These are phyloP conservation scores for Phaeosphaeria sp. DNA, from an alignment of 2,329 filamentous ascomycete genomes.

Conservation along the genomic window DNA sequence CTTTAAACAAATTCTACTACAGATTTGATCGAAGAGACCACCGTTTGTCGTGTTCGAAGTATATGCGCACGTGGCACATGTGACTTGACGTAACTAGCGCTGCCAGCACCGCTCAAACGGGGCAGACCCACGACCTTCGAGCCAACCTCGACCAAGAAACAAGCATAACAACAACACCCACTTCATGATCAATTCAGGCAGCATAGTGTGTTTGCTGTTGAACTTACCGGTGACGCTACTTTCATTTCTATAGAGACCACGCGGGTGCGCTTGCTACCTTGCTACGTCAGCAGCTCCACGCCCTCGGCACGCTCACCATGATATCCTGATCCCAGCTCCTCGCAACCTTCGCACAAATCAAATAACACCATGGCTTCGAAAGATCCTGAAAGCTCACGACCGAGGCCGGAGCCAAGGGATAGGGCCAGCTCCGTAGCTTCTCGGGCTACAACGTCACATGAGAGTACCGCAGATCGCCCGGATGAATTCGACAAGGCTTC, in stretches of 20 bases:
- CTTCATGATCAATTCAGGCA: not conserved
- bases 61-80: constrained; percentile 3
- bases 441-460: constrained; percentile 31
- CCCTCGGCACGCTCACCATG: not conserved
- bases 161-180: not conserved
- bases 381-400: constrained; percentile 29
- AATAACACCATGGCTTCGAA: not conserved
- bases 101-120: not conserved
- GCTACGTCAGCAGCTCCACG: not conserved
- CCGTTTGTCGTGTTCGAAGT: not conserved
- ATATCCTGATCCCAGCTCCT: not conserved
- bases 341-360: not conserved
- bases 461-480: constrained; percentile 33
- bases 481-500: constrained; percentile 38
- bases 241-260: not conserved
- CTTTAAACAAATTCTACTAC: constrained; percentile 20
- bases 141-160: not conserved
- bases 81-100: constrained; percentile 3
- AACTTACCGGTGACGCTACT: not conserved
- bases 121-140: not conserved
- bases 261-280: not conserved
- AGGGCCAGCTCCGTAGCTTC: constrained; percentile 32
- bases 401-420: constrained; percentile 30
- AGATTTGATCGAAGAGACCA: not conserved
- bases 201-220: not conserved